These are phyloP conservation scores for Apocynum venetum DNA, from an alignment of 257 asterid species.

Conservation along the genomic window DNA sequence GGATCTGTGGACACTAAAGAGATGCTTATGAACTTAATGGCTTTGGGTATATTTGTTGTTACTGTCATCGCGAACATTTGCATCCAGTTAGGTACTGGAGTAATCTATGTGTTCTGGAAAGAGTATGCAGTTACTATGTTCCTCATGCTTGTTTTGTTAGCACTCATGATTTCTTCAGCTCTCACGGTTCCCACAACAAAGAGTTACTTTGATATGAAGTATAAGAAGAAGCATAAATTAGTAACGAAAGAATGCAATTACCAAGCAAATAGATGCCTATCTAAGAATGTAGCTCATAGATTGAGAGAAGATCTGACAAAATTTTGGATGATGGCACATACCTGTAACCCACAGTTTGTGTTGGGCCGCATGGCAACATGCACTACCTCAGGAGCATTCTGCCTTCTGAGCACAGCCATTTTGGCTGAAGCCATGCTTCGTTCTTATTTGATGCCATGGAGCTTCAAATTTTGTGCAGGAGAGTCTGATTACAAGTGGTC, in stretches of 20 bases:
- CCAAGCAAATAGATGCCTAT: conserved; percentile 19
- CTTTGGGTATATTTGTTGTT: conserved; percentile 55
- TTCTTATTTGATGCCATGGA: conserved; percentile 40
- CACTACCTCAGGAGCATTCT: conserved; percentile 67
- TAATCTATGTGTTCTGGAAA: conserved; percentile 51
- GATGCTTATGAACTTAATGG: conserved; percentile 59
- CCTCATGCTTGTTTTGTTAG: conserved; percentile 51
- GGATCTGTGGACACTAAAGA: conserved; percentile 60
- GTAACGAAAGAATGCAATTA: conserved; percentile 35
- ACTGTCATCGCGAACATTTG: conserved; percentile 61
- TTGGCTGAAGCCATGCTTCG: conserved; percentile 61
- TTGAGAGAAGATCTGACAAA: conserved; percentile 47
- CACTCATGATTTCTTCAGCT: conserved; percentile 44
- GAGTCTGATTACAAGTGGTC: conserved; percentile 85
- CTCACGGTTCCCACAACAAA: conserved; percentile 55
- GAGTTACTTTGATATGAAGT: conserved; percentile 46
- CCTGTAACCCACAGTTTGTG: conserved; percentile 74
- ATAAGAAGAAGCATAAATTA: conserved; percentile 32
- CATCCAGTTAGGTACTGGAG: conserved; percentile 68
- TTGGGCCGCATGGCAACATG: conserved; percentile 68
- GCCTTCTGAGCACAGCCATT: conserved; percentile 43
- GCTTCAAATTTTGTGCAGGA: conserved; percentile 57
- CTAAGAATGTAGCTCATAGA: conserved; percentile 29
- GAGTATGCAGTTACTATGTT: conserved; percentile 45
- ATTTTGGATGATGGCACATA: conserved; percentile 91